These are phyloP conservation scores for Kodamaea plutei DNA, from an alignment of 1,139 yeast genomes.

Conservation along the genomic window DNA sequence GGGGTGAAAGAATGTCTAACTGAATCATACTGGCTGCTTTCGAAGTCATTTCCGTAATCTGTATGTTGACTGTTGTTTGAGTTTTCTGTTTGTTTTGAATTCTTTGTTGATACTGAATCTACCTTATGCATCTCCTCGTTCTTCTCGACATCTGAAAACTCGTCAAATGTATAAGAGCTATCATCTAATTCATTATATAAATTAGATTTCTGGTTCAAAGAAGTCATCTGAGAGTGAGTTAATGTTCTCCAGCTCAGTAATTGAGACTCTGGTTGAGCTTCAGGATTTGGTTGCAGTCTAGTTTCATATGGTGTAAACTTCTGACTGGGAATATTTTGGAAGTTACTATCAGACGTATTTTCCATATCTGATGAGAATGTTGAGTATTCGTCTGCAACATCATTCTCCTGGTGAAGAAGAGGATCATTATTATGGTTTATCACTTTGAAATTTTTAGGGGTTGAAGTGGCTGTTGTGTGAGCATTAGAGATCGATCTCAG, in stretches of 20 bases:
- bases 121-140: conserved; percentile 4
- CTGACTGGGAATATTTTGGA: conserved; percentile 6
- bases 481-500: conserved; percentile 11
- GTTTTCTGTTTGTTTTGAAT: conserved; percentile 1
- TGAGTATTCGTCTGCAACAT: conserved; percentile 25
- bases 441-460: conserved; percentile 30
- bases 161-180: conserved; percentile 31
- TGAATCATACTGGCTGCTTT: no score
- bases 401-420: conserved; percentile 3
- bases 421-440: conserved; percentile 14
- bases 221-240: conserved; percentile 2
- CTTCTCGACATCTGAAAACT: conserved; percentile 13
- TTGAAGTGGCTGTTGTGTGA: conserved; percentile 35
- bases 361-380: conserved; percentile 36
- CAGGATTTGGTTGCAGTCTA: no score
- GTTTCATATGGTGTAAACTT: neutral
- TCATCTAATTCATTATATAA: conserved; percentile 12
- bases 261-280: neutral
- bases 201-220: conserved; percentile 3
- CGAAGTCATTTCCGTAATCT: neutral
- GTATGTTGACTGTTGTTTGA: neutral
- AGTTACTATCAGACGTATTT: conserved; percentile 18
- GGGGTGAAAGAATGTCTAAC: conserved; percentile 2
- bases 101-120: conserved; percentile 9
- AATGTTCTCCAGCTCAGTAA: neutral